Base-by-base conservation (phyloP, 2,329 filamentous ascomycete genomes). In the Acrocalymma vagum region DNA sequence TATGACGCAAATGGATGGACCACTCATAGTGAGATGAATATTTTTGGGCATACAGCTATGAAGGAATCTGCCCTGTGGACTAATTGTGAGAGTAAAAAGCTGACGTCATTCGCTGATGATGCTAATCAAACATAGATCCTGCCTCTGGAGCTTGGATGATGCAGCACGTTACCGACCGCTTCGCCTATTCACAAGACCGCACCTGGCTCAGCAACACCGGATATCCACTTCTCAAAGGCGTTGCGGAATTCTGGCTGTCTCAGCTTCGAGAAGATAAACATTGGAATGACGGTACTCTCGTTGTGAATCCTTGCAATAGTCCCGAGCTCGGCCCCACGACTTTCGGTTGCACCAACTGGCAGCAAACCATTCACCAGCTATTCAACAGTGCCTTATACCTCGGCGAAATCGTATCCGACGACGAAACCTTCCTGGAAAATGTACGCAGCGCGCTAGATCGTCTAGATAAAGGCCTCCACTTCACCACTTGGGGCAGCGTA, bases 271-370 rank as follows among this genome's bases (percentile, higher is more conserved):
- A 69, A 4, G 81, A 83, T 51, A 37, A 42, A 1, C 79, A 74
- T 59, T 76, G 66, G 48, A 70, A 77, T 3, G 81, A 83, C 38
- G 72, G 72, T 7, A 76, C 73, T 0, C 69, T 82, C 3, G 79
- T 83, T 0, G 79, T 78, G 1, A 82, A 80, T 48, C 80, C 80
- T 0, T 84, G 80, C 60, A 82, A 78, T 39, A 80, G 76, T n/a
- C 78, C 81, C 1, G 80, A 84, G 57, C 78, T 79, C 25, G 80
- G 80, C 0, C 63, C 55, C 16, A 65, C 45, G 9, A 81, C 78
- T 0, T 81, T 81, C 38, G 78, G 71, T 6, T 82, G 79, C 51
- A 65, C 78, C 6, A 77, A 82, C 50, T 78, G 74, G 48, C 78
- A 82, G 48, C 79, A 82, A 47, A 62, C 79, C 9, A 71, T 81